Conservation (phyloP, 1,139 yeast species). For the Yamadazyma sp. region DNA sequence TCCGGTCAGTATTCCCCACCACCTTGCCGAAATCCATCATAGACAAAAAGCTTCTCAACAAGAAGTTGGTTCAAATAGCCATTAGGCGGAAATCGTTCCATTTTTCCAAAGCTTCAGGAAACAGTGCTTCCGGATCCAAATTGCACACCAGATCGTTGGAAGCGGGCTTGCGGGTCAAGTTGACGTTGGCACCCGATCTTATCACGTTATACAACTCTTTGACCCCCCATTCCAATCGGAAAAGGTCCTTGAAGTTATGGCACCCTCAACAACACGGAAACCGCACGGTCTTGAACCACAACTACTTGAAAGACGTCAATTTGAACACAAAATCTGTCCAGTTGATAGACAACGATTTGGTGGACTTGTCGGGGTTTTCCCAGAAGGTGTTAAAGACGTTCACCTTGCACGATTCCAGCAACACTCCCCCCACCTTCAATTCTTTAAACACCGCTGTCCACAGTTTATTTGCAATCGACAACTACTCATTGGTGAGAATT, state of each 20-base stretch:
- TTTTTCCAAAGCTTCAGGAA: slow-evolving; percentile 5
- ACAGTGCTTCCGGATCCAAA: slow-evolving; percentile 20
- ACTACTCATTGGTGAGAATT: slow-evolving; percentile 49
- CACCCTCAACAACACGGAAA: slow-evolving; percentile 7
- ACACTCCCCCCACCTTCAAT: slow-evolving; percentile 36
- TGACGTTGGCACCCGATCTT: slow-evolving; percentile 46
- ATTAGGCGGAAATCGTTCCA: slow-evolving; percentile 31
- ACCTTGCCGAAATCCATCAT: slow-evolving; percentile 24
- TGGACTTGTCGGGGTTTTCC: slow-evolving; percentile 35
- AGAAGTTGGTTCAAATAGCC: slow-evolving; percentile 38
- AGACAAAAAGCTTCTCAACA: slow-evolving; percentile 22
- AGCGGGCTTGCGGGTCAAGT: slow-evolving; percentile 50
- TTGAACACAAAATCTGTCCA: slow-evolving; percentile 26
- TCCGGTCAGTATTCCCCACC: slow-evolving; percentile 2
- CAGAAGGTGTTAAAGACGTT: slow-evolving; percentile 36
- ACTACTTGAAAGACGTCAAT: slow-evolving; percentile 12
- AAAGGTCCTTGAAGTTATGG: slow-evolving; percentile 11
- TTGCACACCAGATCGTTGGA: slow-evolving; percentile 54
- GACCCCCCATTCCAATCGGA: slow-evolving; percentile 31
- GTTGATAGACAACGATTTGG: slow-evolving; percentile 38
- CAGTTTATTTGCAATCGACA: slow-evolving; percentile 37
- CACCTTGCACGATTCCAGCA: slow-evolving; percentile 11
- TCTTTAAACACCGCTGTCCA: slow-evolving; percentile 48
- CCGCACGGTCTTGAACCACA: slow-evolving; percentile 12
- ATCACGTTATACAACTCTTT: slow-evolving; percentile 43